A percentile compares a stretch with the other conserved stretches of the same genome.
phyloP scores from a whole-genome alignment of 768 basidiomycete species.

The Thelephora aurantiotincta region DNA sequence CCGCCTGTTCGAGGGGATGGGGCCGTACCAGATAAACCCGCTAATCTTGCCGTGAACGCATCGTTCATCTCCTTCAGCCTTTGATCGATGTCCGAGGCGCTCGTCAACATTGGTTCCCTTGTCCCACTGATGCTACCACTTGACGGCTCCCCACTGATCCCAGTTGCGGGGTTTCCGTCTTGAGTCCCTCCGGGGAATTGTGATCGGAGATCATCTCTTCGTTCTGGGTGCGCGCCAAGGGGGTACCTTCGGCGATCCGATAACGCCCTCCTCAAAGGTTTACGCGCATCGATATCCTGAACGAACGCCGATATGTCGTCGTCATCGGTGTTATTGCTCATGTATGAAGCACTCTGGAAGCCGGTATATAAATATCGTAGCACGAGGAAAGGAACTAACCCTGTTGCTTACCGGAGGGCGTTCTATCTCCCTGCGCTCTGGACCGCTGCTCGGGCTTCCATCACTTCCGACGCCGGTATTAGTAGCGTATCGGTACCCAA shows the following conservation, averaged over 20 bases:
- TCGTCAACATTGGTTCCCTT: constrained; percentile 46
- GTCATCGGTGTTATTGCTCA: constrained; percentile 44
- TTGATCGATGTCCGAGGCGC: constrained; percentile 51
- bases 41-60: constrained; percentile 47
- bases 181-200: background rate
- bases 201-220: constrained; percentile 2
- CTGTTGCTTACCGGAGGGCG: constrained; percentile 9
- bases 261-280: constrained; percentile 28
- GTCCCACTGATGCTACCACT: constrained; percentile 1
- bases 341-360: constrained; percentile 25
- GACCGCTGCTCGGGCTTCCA: constrained; percentile 24
- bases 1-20: background rate
- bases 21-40: constrained; percentile 25
- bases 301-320: constrained; percentile 71
- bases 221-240: constrained; percentile 7
- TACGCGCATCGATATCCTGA: constrained; percentile 59
- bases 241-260: constrained; percentile 9
- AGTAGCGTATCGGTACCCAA: constrained; percentile 52
- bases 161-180: background rate
- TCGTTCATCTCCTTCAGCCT: constrained; percentile 53
- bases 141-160: background rate
- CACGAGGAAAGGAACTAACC: constrained; percentile 2
- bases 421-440: constrained; percentile 13
- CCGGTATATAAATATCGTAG: constrained; percentile 1
- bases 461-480: constrained; percentile 23